A percentile compares a stretch with the other conserved stretches of the same genome.
Conservation (phyloP, 2,329 filamentous ascomycete genomes). For the Fusarium foetens region DNA sequence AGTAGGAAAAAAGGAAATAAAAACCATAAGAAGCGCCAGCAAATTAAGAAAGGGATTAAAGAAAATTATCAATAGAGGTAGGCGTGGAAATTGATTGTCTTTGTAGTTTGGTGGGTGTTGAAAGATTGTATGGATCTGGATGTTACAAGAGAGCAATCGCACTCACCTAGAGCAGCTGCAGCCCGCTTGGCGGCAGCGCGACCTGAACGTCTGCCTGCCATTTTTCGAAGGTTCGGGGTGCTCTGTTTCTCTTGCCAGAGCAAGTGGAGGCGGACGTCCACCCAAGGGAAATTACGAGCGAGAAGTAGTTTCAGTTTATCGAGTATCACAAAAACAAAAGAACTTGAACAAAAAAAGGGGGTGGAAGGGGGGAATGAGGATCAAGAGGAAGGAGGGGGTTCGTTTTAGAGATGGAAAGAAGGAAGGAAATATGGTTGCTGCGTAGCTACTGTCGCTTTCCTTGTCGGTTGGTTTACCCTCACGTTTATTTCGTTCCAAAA, state of each 20-base stretch:
- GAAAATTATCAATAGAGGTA: not conserved
- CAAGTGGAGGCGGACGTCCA: slow-evolving; percentile 29
- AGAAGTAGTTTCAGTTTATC: slow-evolving; percentile 21
- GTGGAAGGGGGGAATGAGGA: not conserved
- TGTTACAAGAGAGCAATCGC: slow-evolving; percentile 17
- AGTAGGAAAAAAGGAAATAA: not conserved
- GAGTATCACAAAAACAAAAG: slow-evolving; percentile 29
- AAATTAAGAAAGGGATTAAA: not conserved
- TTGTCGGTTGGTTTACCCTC: slow-evolving; percentile 25
- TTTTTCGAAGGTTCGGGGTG: slow-evolving; percentile 30
- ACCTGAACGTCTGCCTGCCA: slow-evolving; percentile 60
- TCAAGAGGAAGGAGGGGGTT: slow-evolving; percentile 19
- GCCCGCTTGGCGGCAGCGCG: slow-evolving; percentile 65
- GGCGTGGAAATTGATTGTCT: not conserved
- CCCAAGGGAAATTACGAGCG: slow-evolving; percentile 27
- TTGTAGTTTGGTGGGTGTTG: slow-evolving; percentile 14
- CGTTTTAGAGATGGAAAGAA: slow-evolving; percentile 9
- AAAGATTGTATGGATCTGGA: slow-evolving; percentile 8
- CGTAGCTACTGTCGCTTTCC: slow-evolving; percentile 18
- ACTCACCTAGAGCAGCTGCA: slow-evolving; percentile 63
- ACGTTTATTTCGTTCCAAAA: slow-evolving; percentile 24
- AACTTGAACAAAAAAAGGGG: slow-evolving; percentile 8
- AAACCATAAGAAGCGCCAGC: slow-evolving; percentile 1
- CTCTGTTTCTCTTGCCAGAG: slow-evolving; percentile 12
- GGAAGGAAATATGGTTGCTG: slow-evolving; percentile 14